A percentile compares a stretch with the other conserved stretches of the same genome.
Evolutionary conservation across 805 yeast species (phyloP).

Genomic region (Komagataella kurtzmanii): DNA sequence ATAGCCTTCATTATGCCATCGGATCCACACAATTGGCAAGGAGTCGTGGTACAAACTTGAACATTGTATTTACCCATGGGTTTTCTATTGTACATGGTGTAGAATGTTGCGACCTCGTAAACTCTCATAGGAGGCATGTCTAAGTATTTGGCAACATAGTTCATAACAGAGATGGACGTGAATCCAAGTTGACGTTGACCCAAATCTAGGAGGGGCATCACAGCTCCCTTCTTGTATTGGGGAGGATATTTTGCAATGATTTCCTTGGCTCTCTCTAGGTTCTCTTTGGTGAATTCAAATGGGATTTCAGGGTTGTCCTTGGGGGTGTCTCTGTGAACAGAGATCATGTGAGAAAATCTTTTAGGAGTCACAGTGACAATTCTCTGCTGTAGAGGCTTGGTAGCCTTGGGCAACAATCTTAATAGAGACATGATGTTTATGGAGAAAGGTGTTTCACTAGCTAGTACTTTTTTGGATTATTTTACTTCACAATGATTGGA

Average conservation of each 20-base stretch:
- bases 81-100: constrained; percentile 79
- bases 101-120: constrained; percentile 84
- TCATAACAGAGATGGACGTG: constrained; percentile 80
- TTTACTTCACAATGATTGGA: constrained; percentile 8
- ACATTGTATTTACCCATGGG: constrained; percentile 80
- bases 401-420: neutral
- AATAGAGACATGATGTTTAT: neutral
- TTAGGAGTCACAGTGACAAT: neutral
- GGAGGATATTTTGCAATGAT: constrained; percentile 72
- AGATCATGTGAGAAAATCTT: constrained; percentile 3
- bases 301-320: constrained; percentile 55
- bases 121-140: constrained; percentile 94
- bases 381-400: neutral
- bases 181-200: constrained; percentile 84
- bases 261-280: constrained; percentile 53
- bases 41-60: constrained; percentile 84
- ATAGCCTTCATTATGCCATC: constrained; percentile 69
- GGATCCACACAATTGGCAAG: constrained; percentile 76
- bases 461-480: constrained; percentile 3
- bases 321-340: constrained; percentile 60
- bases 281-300: constrained; percentile 60
- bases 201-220: constrained; percentile 75
- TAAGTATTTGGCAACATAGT: constrained; percentile 71
- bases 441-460: neutral
- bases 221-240: constrained; percentile 78